Base-by-base conservation (phyloP, 1,139 yeast species). In the Debaryomyces sp. region DNA sequence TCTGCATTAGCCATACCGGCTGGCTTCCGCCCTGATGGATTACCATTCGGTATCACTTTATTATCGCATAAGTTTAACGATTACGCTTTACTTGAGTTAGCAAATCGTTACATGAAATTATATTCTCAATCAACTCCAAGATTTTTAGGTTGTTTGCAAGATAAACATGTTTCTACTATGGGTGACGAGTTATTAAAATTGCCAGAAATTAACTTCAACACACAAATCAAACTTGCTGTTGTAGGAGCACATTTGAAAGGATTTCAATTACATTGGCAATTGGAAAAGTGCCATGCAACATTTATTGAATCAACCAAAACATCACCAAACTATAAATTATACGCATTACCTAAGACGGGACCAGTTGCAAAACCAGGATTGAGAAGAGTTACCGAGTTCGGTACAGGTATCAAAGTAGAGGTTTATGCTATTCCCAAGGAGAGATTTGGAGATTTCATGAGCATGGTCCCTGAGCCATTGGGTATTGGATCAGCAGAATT, bases 231-330 rank as follows among this genome's bases (percentile, higher is more conserved):
- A 53, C 73, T 92, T 53, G 97, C 97, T 1, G 99, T 92, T 32
- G 98, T 94, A 43, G 99, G 99, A 49, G 97, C 97, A 45, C 99
- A 94, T 64, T 77, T 94, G 54, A 77, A 83, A 51, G 97, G 96
- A 1, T 82, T 89, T 76, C 92, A 92, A 48, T 78, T 94, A 56
- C 92, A 94, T 67, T 91, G 97, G 97, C 99, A 94, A 72, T 77
- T 94, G 54, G 87, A 88, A 59, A 82, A 87, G 64, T 96, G 88
- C 44, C 81, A 85, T 59, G 98, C 98, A n/a, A 71, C 82, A 3
- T 82, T 89, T 51, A 59, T 85, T 6, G 75, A 79, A 56, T 74
- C 82, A 30, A 85, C 96, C 5, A 79, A 77, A 35, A 89, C 98
- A 4, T 75, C 96, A 1, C 63, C 78, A n/a, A 76, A 83, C 54